These are phyloP conservation scores for Quercus aquifolioides DNA, from an alignment of 306 rosid genomes.

Conservation along the genomic window DNA sequence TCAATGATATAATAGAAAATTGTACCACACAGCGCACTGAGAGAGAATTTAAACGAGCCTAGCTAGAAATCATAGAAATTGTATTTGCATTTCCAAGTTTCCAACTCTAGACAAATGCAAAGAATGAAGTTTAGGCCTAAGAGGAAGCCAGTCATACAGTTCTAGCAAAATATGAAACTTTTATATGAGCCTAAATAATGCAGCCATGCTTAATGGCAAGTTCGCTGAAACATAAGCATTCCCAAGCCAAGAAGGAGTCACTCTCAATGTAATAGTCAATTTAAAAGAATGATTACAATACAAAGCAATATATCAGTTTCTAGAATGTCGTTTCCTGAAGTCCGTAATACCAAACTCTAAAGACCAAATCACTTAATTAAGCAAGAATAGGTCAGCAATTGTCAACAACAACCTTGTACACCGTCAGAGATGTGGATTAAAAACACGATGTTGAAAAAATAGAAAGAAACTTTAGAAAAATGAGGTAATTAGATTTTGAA, in stretches of 20 bases:
- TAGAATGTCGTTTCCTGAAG: slow-evolving; percentile 9
- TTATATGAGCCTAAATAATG: neutral
- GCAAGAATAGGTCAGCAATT: neutral
- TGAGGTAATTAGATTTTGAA: neutral
- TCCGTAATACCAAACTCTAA: slow-evolving; percentile 14
- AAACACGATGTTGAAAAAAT: neutral
- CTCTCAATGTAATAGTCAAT: neutral
- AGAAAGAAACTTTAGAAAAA: neutral
- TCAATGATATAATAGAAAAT: neutral
- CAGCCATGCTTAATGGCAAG: neutral
- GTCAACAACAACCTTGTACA: neutral
- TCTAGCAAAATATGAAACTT: neutral
- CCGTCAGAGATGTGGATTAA: neutral
- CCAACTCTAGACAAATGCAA: neutral
- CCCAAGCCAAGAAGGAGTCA: neutral
- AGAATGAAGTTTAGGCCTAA: neutral
- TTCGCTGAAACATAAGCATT: neutral
- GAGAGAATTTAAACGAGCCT: neutral
- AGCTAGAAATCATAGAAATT: neutral
- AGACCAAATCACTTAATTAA: neutral
- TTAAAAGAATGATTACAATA: neutral
- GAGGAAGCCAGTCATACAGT: neutral
- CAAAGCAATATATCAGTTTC: neutral
- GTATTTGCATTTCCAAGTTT: neutral
- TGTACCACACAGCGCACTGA: neutral